phyloP scores from a whole-genome alignment of 495 filamentous ascomycete species.

The Penicillium cinerascens region DNA sequence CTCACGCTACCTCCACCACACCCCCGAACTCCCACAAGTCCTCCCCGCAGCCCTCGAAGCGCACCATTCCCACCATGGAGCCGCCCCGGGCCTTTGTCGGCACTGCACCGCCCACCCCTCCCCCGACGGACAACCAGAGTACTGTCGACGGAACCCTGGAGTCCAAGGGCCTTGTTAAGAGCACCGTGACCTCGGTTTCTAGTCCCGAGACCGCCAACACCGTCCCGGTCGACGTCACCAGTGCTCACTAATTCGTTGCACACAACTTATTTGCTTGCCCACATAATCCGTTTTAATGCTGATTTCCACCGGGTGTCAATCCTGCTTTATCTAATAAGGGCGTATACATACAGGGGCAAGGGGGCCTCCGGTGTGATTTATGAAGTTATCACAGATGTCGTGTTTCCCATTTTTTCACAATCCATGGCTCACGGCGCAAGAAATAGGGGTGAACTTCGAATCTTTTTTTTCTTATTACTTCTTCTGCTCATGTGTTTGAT shows the following conservation, averaged over 20 bases:
- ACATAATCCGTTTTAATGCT: slow-evolving; percentile 35
- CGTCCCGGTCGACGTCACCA: slow-evolving; percentile 30
- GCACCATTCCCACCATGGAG: slow-evolving; percentile 33
- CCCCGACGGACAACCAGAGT: slow-evolving; percentile 39
- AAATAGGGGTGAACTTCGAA: slow-evolving; percentile 16
- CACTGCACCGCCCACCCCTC: slow-evolving; percentile 43
- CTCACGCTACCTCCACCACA: slow-evolving; percentile 35
- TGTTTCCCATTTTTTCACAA: slow-evolving; percentile 19
- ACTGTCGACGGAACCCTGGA: slow-evolving; percentile 30
- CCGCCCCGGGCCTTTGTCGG: slow-evolving; percentile 31
- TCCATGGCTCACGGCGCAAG: slow-evolving; percentile 41
- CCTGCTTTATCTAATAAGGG: slow-evolving; percentile 37
- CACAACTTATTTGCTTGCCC: slow-evolving; percentile 27
- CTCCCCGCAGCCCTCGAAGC: slow-evolving; percentile 40
- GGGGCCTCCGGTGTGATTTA: slow-evolving; percentile 28
- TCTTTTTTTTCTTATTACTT: slow-evolving; percentile 20
- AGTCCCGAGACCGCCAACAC: slow-evolving; percentile 33
- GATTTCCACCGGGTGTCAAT: slow-evolving; percentile 21
- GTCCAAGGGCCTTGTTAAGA: slow-evolving; percentile 32
- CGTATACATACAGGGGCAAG: slow-evolving; percentile 43
- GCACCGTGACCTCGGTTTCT: slow-evolving; percentile 33
- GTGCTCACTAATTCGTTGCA: slow-evolving; percentile 29
- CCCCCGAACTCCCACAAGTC: slow-evolving; percentile 48
- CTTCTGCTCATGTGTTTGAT: slow-evolving; percentile 17
- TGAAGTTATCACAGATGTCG: slow-evolving; percentile 19